A percentile compares a stretch with the other conserved stretches of the same genome.
Evolutionary conservation across 1,139 yeast genomes (phyloP).

Genomic region (Protomyces lactucae-debilis): DNA sequence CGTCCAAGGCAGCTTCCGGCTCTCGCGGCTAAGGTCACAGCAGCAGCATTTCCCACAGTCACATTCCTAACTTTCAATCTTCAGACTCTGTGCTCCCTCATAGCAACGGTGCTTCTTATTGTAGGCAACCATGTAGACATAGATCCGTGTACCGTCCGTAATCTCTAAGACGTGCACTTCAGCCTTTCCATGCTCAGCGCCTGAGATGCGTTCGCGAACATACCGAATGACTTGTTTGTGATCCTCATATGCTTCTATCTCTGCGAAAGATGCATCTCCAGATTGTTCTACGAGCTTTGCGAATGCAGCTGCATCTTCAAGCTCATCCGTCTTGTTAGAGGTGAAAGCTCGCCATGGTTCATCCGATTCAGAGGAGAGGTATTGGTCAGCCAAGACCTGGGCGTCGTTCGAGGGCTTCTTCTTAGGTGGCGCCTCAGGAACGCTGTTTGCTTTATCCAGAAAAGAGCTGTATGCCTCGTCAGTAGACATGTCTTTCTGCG

Average conservation of each 20-base stretch:
- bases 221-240: background rate
- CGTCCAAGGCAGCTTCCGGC: too few species aligned
- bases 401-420: background rate
- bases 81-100: conserved; percentile 9
- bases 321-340: background rate
- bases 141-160: conserved; percentile 3
- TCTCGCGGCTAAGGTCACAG: too few species aligned
- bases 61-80: conserved; percentile 7
- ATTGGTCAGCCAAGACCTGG: background rate
- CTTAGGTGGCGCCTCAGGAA: background rate
- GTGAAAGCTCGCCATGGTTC: conserved; percentile 16
- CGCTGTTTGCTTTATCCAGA: conserved; percentile 9
- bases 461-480: conserved; percentile 16
- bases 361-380: conserved; percentile 7
- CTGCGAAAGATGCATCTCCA: background rate
- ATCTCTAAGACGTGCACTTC: background rate
- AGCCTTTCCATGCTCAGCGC: background rate
- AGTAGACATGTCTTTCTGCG: conserved; percentile 1
- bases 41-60: background rate
- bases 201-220: background rate
- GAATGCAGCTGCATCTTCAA: conserved; percentile 2
- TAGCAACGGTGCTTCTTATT: background rate
- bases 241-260: background rate
- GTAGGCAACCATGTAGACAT: conserved; percentile 1
- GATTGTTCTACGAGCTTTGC: background rate